Conservation (phyloP, 2,329 filamentous ascomycete species). For the Xylariaceae sp. region DNA sequence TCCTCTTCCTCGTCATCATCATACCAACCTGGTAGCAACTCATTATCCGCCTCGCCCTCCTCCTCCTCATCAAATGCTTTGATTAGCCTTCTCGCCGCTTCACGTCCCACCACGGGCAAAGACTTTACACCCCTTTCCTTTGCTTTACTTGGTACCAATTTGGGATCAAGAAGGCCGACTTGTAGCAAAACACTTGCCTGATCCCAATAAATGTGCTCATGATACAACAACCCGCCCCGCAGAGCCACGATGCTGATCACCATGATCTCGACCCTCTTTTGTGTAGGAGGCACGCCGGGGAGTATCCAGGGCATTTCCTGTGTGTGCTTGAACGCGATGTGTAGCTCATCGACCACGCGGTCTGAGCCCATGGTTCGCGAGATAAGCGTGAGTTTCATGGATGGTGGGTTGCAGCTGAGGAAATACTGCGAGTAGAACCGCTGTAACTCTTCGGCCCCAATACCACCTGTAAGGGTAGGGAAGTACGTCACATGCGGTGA, state of each 20-base stretch:
- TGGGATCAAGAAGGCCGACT: constrained; percentile 51
- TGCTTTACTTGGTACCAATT: constrained; percentile 34
- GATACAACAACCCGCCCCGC: constrained; percentile 60
- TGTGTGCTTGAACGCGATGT: constrained; percentile 57
- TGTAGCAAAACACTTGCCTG: constrained; percentile 64
- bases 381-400: constrained; percentile 58
- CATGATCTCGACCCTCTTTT: constrained; percentile 52
- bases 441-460: constrained; percentile 56
- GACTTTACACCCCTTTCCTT: constrained; percentile 35
- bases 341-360: constrained; percentile 63
- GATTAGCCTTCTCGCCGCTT: constrained; percentile 38
- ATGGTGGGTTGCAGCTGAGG: constrained; percentile 59
- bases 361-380: constrained; percentile 64
- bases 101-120: constrained; percentile 40
- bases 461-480: constrained; percentile 62
- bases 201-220: constrained; percentile 69
- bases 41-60: constrained; percentile 44
- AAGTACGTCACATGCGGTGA: constrained; percentile 68
- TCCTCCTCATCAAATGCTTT: constrained; percentile 36
- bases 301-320: constrained; percentile 59
- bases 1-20: constrained; percentile 27
- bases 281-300: constrained; percentile 57
- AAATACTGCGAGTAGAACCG: constrained; percentile 67
- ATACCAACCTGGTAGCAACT: constrained; percentile 38
- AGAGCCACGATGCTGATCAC: constrained; percentile 63